These are phyloP conservation scores for Neobulgaria alba DNA, from an alignment of 2,329 filamentous ascomycete species.

Conservation along the genomic window DNA sequence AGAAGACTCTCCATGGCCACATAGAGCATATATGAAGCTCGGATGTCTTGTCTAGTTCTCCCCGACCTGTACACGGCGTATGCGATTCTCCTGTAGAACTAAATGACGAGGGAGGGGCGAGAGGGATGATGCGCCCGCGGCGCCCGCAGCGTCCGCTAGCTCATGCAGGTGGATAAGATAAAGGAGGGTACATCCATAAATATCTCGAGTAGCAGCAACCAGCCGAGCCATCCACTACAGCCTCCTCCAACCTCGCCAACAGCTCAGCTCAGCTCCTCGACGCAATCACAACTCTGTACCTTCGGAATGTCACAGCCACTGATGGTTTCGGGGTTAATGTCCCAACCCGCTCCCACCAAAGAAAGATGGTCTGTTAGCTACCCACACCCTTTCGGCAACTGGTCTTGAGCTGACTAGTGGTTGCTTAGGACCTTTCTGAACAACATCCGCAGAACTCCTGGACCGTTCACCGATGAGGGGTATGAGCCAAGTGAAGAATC, in stretches of 20 bases:
- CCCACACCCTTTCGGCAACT: neutral
- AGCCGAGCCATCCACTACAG: too few species aligned
- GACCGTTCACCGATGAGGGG: slow-evolving; percentile 70
- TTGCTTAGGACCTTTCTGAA: slow-evolving; percentile 72
- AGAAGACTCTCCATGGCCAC: slow-evolving; percentile 40
- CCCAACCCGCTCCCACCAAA: neutral
- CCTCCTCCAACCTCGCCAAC: too few species aligned
- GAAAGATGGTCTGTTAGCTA: slow-evolving; percentile 18
- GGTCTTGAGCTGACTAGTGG: slow-evolving; percentile 3
- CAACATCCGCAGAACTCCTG: slow-evolving; percentile 64
- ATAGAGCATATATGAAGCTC: too few species aligned
- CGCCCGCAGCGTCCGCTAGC: neutral
- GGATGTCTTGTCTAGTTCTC: too few species aligned
- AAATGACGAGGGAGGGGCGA: neutral
- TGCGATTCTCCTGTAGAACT: neutral
- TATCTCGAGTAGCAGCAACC: too few species aligned
- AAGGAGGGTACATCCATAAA: too few species aligned
- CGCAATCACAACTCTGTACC: too few species aligned
- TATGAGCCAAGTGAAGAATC: slow-evolving; percentile 40
- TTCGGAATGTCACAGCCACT: slow-evolving; percentile 26
- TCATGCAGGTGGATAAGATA: slow-evolving; percentile 1
- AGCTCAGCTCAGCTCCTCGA: too few species aligned
- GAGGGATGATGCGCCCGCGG: too few species aligned
- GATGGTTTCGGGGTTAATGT: slow-evolving; percentile 17
- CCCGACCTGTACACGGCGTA: too few species aligned